Conservation (phyloP, 805 yeast genomes). For the Ogataea trehalophila region DNA sequence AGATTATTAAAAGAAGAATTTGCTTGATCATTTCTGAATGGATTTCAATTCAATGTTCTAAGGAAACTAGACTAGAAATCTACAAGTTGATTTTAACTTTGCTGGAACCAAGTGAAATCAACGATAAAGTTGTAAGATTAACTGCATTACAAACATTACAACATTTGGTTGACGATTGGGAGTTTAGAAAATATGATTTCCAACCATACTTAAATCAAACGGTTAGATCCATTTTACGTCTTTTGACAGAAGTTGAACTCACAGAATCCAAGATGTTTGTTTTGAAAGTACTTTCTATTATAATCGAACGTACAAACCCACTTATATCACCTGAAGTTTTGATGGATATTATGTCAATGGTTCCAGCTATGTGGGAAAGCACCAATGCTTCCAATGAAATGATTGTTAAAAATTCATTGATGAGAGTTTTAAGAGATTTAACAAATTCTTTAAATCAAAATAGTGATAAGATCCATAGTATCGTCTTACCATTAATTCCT, state of each 20-base stretch:
- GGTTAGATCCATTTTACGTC: constrained; percentile 42
- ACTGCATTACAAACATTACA: constrained; percentile 69
- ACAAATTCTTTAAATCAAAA: constrained; percentile 51
- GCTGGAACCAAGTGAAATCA: constrained; percentile 34
- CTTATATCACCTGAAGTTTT: constrained; percentile 48
- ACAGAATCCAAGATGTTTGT: constrained; percentile 77
- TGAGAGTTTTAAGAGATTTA: constrained; percentile 55
- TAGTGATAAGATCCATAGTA: constrained; percentile 43
- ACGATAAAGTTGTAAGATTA: constrained; percentile 78
- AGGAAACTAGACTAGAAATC: constrained; percentile 50
- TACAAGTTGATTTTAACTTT: constrained; percentile 54
- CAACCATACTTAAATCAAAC: constrained; percentile 56
- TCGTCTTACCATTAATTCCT: constrained; percentile 60
- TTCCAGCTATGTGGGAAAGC: constrained; percentile 77
- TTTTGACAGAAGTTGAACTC: constrained; percentile 46
- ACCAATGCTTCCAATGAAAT: constrained; percentile 40
- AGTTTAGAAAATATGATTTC: constrained; percentile 65
- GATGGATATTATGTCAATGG: constrained; percentile 42
- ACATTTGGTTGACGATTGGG: constrained; percentile 79
- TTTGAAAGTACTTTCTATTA: constrained; percentile 58
- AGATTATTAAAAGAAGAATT: constrained; percentile 70
- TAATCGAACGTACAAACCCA: constrained; percentile 64
- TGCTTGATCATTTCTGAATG: constrained; percentile 78
- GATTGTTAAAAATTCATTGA: constrained; percentile 45
- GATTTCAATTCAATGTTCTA: constrained; percentile 62